Percentiles rank a stretch among this genome's conserved stretches.
phyloP scores from a whole-genome alignment of 2,329 filamentous ascomycete genomes.

The Akanthomyces dipterigenus region DNA sequence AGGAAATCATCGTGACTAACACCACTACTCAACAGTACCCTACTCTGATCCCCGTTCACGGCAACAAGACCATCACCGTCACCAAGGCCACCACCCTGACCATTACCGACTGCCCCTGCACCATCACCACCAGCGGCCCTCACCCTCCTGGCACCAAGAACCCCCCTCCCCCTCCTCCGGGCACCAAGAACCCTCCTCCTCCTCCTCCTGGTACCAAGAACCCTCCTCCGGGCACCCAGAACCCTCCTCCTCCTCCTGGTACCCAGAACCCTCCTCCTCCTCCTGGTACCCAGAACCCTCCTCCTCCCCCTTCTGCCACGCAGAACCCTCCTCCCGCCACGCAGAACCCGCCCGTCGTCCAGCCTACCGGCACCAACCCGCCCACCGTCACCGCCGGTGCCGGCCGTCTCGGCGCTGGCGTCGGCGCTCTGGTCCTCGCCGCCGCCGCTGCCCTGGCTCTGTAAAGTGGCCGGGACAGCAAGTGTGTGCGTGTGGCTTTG shows the following conservation, averaged over 20 bases:
- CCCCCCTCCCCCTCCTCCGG: slow-evolving; percentile 1
- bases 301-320: background rate
- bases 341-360: slow-evolving; percentile 8
- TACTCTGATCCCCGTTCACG: slow-evolving; percentile 28
- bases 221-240: background rate
- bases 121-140: slow-evolving; percentile 28
- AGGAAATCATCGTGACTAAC: background rate
- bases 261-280: too few relatives aligned
- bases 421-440: slow-evolving; percentile 32
- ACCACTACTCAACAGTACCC: slow-evolving; percentile 27
- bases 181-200: slow-evolving; percentile 11
- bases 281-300: background rate
- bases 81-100: slow-evolving; percentile 36
- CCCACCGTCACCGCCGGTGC: slow-evolving; percentile 29
- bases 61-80: slow-evolving; percentile 38
- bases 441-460: slow-evolving; percentile 32
- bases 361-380: slow-evolving; percentile 12
- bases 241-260: slow-evolving; percentile 3
- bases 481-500: too few relatives aligned
- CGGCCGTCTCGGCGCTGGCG: slow-evolving; percentile 27
- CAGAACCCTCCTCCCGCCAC: background rate
- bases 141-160: slow-evolving; percentile 5
- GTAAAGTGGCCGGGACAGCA: too few relatives aligned
- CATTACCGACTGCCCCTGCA: slow-evolving; percentile 43
- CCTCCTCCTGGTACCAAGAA: background rate